A percentile compares a stretch with the other conserved stretches of the same genome.
Conservation (phyloP, 805 yeast genomes). For the Kodamaea sagamina region DNA sequence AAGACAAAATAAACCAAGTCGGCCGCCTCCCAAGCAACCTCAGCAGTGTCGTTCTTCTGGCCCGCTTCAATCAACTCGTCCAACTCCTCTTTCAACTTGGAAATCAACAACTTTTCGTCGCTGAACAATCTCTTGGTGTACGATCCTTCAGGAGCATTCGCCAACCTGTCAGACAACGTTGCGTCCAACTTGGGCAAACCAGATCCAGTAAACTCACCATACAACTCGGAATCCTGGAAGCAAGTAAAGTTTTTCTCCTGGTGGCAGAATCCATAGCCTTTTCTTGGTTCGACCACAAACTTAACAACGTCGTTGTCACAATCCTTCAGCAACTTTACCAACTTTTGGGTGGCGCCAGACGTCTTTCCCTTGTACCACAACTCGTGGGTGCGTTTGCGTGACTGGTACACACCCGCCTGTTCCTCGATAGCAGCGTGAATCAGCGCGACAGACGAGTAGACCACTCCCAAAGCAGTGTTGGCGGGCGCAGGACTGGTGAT, state of each 20-base stretch:
- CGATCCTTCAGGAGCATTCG: slow-evolving; percentile 85
- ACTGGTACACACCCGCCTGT: slow-evolving; percentile 88
- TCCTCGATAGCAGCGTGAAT: slow-evolving; percentile 79
- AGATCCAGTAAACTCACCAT: slow-evolving; percentile 48
- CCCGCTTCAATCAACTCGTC: slow-evolving; percentile 91
- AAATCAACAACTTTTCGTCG: slow-evolving; percentile 72
- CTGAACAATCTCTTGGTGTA: slow-evolving; percentile 86
- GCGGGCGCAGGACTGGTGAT: slow-evolving; percentile 68
- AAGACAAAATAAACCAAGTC: slow-evolving; percentile 68
- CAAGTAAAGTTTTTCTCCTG: slow-evolving; percentile 72
- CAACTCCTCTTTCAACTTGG: slow-evolving; percentile 94
- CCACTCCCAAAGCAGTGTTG: slow-evolving; percentile 70
- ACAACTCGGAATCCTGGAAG: slow-evolving; percentile 52
- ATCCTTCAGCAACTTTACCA: slow-evolving; percentile 68
- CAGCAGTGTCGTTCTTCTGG: slow-evolving; percentile 28
- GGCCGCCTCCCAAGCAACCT: slow-evolving; percentile 96
- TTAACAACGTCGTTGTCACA: slow-evolving; percentile 92
- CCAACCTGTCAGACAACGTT: slow-evolving; percentile 61
- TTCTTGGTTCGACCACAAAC: slow-evolving; percentile 76
- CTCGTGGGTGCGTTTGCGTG: slow-evolving; percentile 75
- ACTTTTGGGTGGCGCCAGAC: slow-evolving; percentile 90
- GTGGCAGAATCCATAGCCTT: slow-evolving; percentile 93
- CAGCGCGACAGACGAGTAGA: slow-evolving; percentile 84
- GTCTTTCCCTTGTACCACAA: slow-evolving; percentile 96
- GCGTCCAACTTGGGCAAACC: slow-evolving; percentile 73